Base-by-base conservation (phyloP, 1,139 yeast species). In the Diutina siamensis region DNA sequence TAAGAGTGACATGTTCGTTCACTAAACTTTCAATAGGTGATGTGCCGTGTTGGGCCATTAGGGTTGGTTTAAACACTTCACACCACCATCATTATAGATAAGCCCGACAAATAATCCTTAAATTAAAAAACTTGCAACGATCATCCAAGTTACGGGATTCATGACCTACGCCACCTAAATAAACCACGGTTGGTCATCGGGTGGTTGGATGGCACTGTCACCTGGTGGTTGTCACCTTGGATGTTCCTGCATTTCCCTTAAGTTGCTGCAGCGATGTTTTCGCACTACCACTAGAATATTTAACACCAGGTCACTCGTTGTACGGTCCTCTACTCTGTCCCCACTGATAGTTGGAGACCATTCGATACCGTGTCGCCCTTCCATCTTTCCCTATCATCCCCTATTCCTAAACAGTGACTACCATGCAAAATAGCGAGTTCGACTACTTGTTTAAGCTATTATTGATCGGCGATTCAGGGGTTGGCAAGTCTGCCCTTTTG, bases 401-500 rank as follows among this genome's bases (percentile, higher is more conserved):
- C 17, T 33, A 15, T 18, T 21, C 15, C 22, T 20, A 35, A 13
- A 4, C 2, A 3, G 2, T 20, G 4, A 15, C 8, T n/a, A 25
- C 33, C 33, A 38, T 38, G 42, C 42, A 38, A 25, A 52, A 51
- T 47, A 52, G 49, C 52, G 55, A 52, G 68, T 92, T 89, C 97
- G 98, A 92, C 68, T 92, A 87, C 64, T 78, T 92, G 61, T 92
- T 92, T 72, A 92, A 92, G 68, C 78, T 89, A 56, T 74, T 89
- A 61, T 79, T 89, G 68, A 92, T 92, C 59, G 97, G 98, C 50
- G 97, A 92, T 68, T 89, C 97, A 47, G 98, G 98, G 56, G 98
- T 92, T 45, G 98, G 98, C 52, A 92, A 92, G 65, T 88, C 97
- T 12, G 92, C 97, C 73, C 73, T 92, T 61, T 74, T 92, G 61